Evolutionary conservation across 768 basidiomycete species (phyloP).

Genomic region (Strobilomyces echinocephalus): DNA sequence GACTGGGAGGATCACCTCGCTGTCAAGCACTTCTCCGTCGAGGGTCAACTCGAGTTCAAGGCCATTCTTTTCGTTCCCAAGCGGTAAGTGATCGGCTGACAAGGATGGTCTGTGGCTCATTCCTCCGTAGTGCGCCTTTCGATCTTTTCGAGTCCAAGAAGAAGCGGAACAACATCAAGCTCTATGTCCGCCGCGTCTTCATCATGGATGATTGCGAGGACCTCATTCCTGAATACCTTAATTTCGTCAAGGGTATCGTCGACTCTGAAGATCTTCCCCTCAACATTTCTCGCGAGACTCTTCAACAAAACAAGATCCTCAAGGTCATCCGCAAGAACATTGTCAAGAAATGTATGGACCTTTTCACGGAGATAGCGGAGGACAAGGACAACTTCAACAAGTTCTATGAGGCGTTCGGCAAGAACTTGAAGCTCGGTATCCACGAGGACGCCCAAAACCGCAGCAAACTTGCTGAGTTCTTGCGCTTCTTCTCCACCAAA

Average conservation of each 20-base stretch:
- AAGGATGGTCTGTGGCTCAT: background rate
- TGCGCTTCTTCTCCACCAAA: constrained; percentile 98
- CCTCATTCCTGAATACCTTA: constrained; percentile 98
- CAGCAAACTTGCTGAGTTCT: constrained; percentile 97
- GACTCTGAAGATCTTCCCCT: constrained; percentile 99
- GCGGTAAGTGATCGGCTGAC: constrained; percentile 49
- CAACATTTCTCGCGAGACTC: constrained; percentile 99
- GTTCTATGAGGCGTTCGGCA: constrained; percentile 98
- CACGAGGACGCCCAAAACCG: constrained; percentile 99
- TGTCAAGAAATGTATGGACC: constrained; percentile 95
- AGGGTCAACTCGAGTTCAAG: constrained; percentile 99
- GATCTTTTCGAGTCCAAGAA: constrained; percentile 99
- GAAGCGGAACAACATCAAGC: constrained; percentile 99
- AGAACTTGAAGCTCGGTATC: constrained; percentile 99
- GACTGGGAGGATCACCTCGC: constrained; percentile 99
- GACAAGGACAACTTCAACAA: constrained; percentile 98
- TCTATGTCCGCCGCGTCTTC: constrained; percentile 99
- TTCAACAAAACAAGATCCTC: constrained; percentile 99
- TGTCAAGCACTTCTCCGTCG: constrained; percentile 99
- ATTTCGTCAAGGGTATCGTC: constrained; percentile 99
- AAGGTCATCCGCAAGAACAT: constrained; percentile 99
- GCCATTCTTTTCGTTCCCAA: constrained; percentile 97
- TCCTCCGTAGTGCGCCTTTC: constrained; percentile 75
- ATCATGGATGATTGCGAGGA: constrained; percentile 99
- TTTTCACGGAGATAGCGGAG: constrained; percentile 94